Base-by-base conservation (phyloP, 139 green algal species). In the Nannochloris sp. region DNA sequence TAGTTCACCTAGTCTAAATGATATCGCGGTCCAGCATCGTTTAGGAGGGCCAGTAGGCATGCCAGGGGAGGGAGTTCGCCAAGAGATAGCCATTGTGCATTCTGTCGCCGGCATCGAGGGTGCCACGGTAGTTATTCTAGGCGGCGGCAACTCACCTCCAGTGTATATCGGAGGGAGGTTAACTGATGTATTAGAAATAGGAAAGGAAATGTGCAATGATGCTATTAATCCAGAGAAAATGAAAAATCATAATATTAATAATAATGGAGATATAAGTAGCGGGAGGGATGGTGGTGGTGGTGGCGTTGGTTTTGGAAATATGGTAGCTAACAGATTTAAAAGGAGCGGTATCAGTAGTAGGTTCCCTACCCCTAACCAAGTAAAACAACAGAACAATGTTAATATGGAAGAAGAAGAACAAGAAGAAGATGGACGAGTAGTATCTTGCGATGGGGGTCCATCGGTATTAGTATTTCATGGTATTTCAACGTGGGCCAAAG, bases 21-120 rank as follows among this genome's bases (percentile, higher is more conserved):
- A n/a, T n/a, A n/a, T n/a, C n/a, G n/a, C n/a, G 30, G 29, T 77
- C 4, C 53, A 31, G 29, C 75, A 81, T 65, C 71, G 71, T 25
- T n/a, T 79, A n/a, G 75, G 75, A 4, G 75, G 75, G 14, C 75
- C 75, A 1, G 75, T 81, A 1, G 75, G 75, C 24, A 69, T 81
- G 75, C 64, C 70, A 29, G 73, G 68, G 24, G 62, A 77, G 30
- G 68, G 68, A 2, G 45, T 51, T 15, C 37, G 37, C 7, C 56
- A 68, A 3, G 55, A 72, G 45, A 34, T 80, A 15, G 23, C 47
- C 30, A 34, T 80, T 35, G 39, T 78, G 32, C 71, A 78, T 36
- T 37, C 25, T 2, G 15, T 79, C 32, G 6, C 38, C 0, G 42
- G 54, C 13, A 46, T 73, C 31, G 44, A 34, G 0, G 67, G 55